These are phyloP conservation scores for Candida pini DNA, from an alignment of 805 yeast species.

Conservation along the genomic window DNA sequence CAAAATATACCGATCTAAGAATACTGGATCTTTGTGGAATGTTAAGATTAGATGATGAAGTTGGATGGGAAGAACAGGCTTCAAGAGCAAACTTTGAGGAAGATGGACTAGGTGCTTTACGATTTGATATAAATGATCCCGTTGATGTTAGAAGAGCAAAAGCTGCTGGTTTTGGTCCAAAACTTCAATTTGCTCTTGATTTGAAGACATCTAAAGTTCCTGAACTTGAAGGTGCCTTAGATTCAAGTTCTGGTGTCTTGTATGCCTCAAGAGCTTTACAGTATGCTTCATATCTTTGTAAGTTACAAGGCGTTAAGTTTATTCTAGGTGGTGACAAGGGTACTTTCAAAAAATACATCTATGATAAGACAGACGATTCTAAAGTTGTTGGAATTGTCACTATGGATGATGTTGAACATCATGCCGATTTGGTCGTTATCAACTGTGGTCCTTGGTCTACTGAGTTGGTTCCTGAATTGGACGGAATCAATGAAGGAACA, in stretches of 20 bases:
- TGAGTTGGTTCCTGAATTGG: conserved; percentile 28
- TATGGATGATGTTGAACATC: conserved; percentile 22
- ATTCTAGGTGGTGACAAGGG: conserved; percentile 27
- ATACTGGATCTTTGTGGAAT: conserved; percentile 26
- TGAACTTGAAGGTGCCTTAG: conserved; percentile 21
- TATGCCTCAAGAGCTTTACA: conserved; percentile 31
- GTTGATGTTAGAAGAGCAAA: conserved; percentile 28
- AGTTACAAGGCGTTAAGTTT: conserved; percentile 30
- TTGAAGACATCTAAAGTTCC: conserved; percentile 9
- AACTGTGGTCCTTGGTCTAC: conserved; percentile 30
- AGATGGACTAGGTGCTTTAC: conserved; percentile 25
- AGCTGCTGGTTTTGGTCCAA: conserved; percentile 23
- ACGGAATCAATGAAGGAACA: conserved; percentile 32
- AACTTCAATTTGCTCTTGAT: conserved; percentile 18
- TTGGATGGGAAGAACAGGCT: conserved; percentile 23
- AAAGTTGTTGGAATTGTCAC: conserved; percentile 26
- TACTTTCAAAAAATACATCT: conserved; percentile 20
- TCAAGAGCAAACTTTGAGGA: conserved; percentile 19
- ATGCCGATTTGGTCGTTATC: conserved; percentile 23
- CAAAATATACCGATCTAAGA: conserved; percentile 18
- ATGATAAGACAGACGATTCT: conserved; percentile 7
- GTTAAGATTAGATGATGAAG: conserved; percentile 23
- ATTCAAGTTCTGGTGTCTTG: conserved; percentile 30
- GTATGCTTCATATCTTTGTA: conserved; percentile 25
- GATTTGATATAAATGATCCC: conserved; percentile 25